These are phyloP conservation scores for Cytospora piceae DNA, from an alignment of 2,329 filamentous ascomycete genomes.

Conservation along the genomic window DNA sequence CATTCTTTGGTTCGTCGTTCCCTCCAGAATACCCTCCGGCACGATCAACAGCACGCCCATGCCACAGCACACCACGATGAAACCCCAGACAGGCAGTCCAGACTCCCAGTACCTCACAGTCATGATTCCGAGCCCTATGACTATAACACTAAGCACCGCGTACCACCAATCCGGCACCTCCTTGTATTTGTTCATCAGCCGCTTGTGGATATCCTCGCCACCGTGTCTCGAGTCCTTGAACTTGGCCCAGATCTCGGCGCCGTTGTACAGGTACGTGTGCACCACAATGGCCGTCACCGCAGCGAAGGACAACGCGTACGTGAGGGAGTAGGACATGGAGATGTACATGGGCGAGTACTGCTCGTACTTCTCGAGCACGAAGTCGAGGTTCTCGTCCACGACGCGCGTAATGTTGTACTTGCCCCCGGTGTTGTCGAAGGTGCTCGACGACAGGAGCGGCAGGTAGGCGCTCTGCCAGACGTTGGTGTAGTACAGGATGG, in stretches of 20 bases:
- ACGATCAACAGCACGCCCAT: conserved; percentile 35
- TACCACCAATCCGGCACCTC: conserved; percentile 49
- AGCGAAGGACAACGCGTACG: conserved; percentile 43
- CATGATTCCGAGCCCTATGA: conserved; percentile 41
- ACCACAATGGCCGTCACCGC: conserved; percentile 41
- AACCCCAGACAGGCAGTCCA: conserved; percentile 38
- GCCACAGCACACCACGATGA: conserved; percentile 36
- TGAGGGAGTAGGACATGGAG: conserved; percentile 41
- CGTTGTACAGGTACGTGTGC: conserved; percentile 42
- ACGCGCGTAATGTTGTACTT: conserved; percentile 39
- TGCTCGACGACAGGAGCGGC: conserved; percentile 37
- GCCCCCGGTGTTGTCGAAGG: conserved; percentile 40
- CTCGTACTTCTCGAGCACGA: conserved; percentile 38
- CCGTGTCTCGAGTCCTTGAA: conserved; percentile 37
- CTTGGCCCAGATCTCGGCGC: conserved; percentile 40
- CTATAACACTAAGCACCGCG: conserved; percentile 37
- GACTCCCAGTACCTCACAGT: conserved; percentile 36
- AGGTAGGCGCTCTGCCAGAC: conserved; percentile 41
- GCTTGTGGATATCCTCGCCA: conserved; percentile 44
- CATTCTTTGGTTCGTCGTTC: conserved; percentile 38
- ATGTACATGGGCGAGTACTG: conserved; percentile 44
- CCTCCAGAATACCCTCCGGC: conserved; percentile 35
- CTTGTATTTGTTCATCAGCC: conserved; percentile 42
- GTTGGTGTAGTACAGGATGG: conserved; percentile 40
- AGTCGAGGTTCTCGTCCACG: conserved; percentile 36